These are phyloP conservation scores for Martensiomyces pterosporus DNA, from an alignment of 192 early-diverging fungal species.

Conservation along the genomic window DNA sequence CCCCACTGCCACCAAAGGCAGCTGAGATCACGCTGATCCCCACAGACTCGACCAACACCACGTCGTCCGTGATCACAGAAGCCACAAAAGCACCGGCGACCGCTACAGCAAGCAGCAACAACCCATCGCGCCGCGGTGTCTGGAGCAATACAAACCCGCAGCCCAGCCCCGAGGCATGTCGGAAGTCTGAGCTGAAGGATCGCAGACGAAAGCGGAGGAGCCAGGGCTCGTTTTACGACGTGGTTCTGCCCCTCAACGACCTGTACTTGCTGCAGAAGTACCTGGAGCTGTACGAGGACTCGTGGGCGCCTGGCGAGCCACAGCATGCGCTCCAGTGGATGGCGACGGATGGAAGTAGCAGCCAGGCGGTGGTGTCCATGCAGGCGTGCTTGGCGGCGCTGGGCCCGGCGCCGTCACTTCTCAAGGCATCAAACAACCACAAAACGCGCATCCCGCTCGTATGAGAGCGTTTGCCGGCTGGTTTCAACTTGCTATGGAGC, in stretches of 20 bases:
- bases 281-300: conserved; percentile 31
- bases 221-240: conserved; percentile 5
- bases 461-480: too few species aligned
- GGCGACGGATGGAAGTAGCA: neutral
- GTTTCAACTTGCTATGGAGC: too few species aligned
- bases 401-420: conserved; percentile 22
- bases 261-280: conserved; percentile 49
- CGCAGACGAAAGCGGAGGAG: neutral
- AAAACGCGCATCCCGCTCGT: conserved; percentile 17
- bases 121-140: too few species aligned
- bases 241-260: conserved; percentile 35
- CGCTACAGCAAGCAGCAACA: neutral
- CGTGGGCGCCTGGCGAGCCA: conserved; percentile 26
- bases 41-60: conserved; percentile 2
- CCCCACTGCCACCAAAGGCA: too few species aligned
- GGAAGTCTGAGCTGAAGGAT: neutral
- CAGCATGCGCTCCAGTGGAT: neutral
- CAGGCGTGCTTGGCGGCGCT: conserved; percentile 17
- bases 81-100: neutral
- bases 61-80: neutral
- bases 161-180: neutral
- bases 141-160: too few species aligned
- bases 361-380: conserved; percentile 25
- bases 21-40: too few species aligned
- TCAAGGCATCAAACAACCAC: conserved; percentile 23